phyloP scores from a whole-genome alignment of 257 asterid species.

The Solanum tarijense region DNA sequence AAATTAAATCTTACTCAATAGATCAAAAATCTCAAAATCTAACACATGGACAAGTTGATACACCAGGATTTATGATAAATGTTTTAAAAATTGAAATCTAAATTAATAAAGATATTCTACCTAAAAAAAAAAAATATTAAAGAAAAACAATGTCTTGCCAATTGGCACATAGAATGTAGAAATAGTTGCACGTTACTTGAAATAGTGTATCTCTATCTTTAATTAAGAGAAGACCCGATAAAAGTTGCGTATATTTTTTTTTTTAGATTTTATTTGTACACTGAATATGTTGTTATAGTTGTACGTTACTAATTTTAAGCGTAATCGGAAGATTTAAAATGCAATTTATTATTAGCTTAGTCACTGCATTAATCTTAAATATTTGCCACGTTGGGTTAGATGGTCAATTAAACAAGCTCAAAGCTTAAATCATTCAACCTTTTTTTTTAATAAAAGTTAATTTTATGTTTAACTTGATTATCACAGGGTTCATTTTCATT shows the following conservation, averaged over 20 bases:
- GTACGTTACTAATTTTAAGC: neutral
- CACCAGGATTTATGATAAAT: neutral
- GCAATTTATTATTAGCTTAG: neutral
- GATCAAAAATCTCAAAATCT: neutral
- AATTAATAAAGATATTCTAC: neutral
- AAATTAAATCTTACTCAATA: neutral
- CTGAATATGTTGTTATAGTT: no score
- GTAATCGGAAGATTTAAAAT: neutral
- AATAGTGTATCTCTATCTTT: no score
- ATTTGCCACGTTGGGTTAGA: neutral
- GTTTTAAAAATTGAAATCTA: neutral
- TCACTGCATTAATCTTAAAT: neutral
- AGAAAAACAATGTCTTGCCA: neutral
- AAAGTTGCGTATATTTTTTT: no score
- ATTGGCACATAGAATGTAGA: neutral
- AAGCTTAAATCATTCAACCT: neutral
- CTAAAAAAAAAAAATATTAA: neutral
- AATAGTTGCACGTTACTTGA: neutral
- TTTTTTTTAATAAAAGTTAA: neutral
- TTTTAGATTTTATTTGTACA: no score
- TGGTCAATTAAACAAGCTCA: neutral
- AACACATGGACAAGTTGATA: neutral
- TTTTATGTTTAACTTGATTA: neutral
- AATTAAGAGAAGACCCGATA: neutral
- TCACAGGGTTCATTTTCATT: no score